These are phyloP conservation scores for Tritrichomonas foetus DNA, from an alignment of 208 protist species.

Conservation along the genomic window DNA sequence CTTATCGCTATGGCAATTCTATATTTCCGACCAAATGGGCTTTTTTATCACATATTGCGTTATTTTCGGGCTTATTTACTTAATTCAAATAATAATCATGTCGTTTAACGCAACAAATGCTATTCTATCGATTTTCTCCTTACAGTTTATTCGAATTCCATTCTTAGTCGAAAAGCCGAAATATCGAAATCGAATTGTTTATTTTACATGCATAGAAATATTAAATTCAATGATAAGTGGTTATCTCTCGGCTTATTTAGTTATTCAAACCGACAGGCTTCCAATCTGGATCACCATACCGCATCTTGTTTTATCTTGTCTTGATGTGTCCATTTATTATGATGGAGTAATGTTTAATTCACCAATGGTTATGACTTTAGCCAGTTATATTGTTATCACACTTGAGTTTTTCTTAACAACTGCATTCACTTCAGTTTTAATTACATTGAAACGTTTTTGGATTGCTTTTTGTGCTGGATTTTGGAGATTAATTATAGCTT, in stretches of 20 bases:
- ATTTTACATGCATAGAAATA: not conserved
- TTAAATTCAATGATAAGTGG: not conserved
- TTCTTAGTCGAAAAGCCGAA: not conserved
- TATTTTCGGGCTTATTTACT: not conserved
- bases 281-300: not conserved
- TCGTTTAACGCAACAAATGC: not conserved
- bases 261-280: not conserved
- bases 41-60: not conserved
- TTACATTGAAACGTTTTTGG: not conserved
- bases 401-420: not conserved
- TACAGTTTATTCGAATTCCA: not conserved
- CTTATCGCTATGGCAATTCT: not conserved
- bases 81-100: not conserved
- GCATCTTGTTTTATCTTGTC: not conserved
- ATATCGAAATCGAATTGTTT: not conserved
- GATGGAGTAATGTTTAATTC: not conserved
- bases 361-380: not conserved
- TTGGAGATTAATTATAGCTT: not conserved
- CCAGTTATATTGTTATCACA: not conserved
- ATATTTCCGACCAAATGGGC: not conserved
- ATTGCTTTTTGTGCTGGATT: not conserved
- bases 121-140: not conserved
- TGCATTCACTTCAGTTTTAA: not conserved
- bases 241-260: not conserved
- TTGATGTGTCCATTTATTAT: not conserved